Percentiles rank a stretch among this genome's conserved stretches.
Conservation (phyloP, 1,284 basidiomycete species). For the Vanrija pseudolonga region DNA sequence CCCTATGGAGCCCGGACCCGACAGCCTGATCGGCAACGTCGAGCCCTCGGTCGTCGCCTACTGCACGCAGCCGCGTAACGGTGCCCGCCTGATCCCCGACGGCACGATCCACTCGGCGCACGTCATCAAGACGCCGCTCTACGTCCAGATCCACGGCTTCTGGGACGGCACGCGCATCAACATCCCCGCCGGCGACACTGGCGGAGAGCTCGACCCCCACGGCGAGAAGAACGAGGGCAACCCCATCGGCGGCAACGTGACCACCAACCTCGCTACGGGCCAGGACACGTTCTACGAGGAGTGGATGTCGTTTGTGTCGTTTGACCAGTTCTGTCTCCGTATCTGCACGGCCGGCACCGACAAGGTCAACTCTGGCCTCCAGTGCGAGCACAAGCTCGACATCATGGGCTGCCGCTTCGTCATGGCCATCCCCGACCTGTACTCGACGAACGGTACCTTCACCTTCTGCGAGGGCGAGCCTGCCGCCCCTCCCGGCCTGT, state of each 20-base stretch:
- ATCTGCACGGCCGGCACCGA: conserved; percentile 47
- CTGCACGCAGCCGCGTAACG: conserved; percentile 42
- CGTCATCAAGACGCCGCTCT: conserved; percentile 41
- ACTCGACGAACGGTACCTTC: conserved; percentile 43
- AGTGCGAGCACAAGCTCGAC: conserved; percentile 46
- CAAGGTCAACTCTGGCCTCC: conserved; percentile 38
- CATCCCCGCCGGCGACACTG: conserved; percentile 50
- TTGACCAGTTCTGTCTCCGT: conserved; percentile 50
- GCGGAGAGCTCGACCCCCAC: conserved; percentile 52
- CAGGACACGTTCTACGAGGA: conserved; percentile 54
- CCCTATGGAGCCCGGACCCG: conserved; percentile 36
- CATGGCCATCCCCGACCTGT: conserved; percentile 47
- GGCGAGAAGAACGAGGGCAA: conserved; percentile 50
- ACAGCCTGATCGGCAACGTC: conserved; percentile 42
- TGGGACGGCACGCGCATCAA: conserved; percentile 47
- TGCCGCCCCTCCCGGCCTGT: conserved; percentile 48
- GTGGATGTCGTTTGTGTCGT: conserved; percentile 52
- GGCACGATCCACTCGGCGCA: conserved; percentile 43
- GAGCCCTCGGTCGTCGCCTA: conserved; percentile 45
- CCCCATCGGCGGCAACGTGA: conserved; percentile 54
- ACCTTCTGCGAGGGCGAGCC: conserved; percentile 49
- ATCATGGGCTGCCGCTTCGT: conserved; percentile 51
- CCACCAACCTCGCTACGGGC: conserved; percentile 51
- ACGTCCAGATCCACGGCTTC: conserved; percentile 52
- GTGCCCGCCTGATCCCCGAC: conserved; percentile 44